These are phyloP conservation scores for Teunomyces cretensis DNA, from an alignment of 805 yeast species.

Conservation along the genomic window DNA sequence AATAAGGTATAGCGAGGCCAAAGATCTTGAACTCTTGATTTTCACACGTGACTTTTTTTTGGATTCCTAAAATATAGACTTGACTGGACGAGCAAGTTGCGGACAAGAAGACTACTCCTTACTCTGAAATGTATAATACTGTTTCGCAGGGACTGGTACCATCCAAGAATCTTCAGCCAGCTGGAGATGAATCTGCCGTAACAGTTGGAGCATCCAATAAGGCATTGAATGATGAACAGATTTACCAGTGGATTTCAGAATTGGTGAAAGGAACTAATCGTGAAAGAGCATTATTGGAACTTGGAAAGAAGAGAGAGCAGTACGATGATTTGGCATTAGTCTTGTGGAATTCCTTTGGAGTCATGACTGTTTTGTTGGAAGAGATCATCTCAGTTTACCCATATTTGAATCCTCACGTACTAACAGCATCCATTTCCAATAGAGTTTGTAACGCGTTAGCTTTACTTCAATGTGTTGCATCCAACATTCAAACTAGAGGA, in stretches of 20 bases:
- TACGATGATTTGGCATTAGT: slow-evolving; percentile 92
- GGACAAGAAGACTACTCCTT: neutral
- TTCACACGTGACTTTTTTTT: neutral
- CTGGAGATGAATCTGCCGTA: slow-evolving; percentile 1
- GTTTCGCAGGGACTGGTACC: slow-evolving; percentile 1
- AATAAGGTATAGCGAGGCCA: too few relatives aligned
- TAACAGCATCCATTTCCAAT: slow-evolving; percentile 84
- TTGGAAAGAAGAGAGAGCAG: slow-evolving; percentile 92
- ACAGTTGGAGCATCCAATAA: slow-evolving; percentile 9
- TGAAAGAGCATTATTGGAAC: slow-evolving; percentile 87
- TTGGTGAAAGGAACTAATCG: slow-evolving; percentile 86
- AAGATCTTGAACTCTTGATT: neutral
- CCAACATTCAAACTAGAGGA: slow-evolving; percentile 86
- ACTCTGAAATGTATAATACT: slow-evolving; percentile 6
- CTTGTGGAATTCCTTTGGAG: slow-evolving; percentile 95
- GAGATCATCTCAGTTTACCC: slow-evolving; percentile 93
- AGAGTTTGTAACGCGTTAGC: slow-evolving; percentile 96
- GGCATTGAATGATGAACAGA: slow-evolving; percentile 65
- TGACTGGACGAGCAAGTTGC: slow-evolving; percentile 1
- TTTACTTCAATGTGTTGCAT: slow-evolving; percentile 92
- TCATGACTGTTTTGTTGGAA: slow-evolving; percentile 85
- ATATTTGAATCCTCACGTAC: slow-evolving; percentile 77
- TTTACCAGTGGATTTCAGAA: slow-evolving; percentile 87
- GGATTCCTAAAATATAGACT: neutral
- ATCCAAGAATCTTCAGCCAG: neutral